Evolutionary conservation across 2,329 filamentous ascomycete genomes (phyloP).

Genomic region (Stemphylium lycopersici): DNA sequence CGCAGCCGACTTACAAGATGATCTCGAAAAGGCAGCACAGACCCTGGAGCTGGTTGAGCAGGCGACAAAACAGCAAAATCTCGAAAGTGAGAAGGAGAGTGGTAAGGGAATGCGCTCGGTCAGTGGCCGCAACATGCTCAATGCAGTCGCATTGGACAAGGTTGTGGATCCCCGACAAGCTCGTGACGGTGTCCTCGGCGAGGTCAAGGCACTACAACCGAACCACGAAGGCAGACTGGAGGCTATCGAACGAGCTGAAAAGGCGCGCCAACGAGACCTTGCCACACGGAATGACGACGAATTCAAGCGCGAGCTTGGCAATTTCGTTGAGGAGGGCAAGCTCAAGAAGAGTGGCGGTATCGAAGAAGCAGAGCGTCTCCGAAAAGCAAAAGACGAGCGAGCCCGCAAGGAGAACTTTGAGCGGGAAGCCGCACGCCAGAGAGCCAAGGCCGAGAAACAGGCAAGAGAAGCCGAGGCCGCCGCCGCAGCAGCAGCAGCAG

Average conservation of each 20-base stretch:
- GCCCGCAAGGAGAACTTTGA: conserved; percentile 77
- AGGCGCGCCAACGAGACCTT: conserved; percentile 85
- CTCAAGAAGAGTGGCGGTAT: conserved; percentile 96
- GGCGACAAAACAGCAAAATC: conserved; percentile 92
- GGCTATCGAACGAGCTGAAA: conserved; percentile 96
- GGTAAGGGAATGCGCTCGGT: conserved; percentile 56
- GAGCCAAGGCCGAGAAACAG: conserved; percentile 53
- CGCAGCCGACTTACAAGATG: conserved; percentile 87
- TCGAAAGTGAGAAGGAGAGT: conserved; percentile 70
- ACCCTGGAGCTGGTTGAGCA: conserved; percentile 96
- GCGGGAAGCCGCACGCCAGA: conserved; percentile 56
- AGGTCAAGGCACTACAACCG: conserved; percentile 89
- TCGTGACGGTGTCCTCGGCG: conserved; percentile 89
- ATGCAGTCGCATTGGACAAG: conserved; percentile 51
- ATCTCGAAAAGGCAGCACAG: conserved; percentile 90
- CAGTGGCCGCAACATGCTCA: conserved; percentile 49
- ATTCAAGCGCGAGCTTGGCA: conserved; percentile 82
- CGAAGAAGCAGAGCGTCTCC: conserved; percentile 86
- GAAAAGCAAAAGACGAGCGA: conserved; percentile 84
- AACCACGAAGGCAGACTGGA: conserved; percentile 94
- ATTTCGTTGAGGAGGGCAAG: conserved; percentile 87
- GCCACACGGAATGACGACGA: conserved; percentile 74
- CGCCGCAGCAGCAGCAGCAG: conserved; percentile 27
- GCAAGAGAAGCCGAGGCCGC: conserved; percentile 41
- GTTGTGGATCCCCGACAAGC: conserved; percentile 75